phyloP scores from a whole-genome alignment of 73 alveolate species.

The Paramecium primaurelia region DNA sequence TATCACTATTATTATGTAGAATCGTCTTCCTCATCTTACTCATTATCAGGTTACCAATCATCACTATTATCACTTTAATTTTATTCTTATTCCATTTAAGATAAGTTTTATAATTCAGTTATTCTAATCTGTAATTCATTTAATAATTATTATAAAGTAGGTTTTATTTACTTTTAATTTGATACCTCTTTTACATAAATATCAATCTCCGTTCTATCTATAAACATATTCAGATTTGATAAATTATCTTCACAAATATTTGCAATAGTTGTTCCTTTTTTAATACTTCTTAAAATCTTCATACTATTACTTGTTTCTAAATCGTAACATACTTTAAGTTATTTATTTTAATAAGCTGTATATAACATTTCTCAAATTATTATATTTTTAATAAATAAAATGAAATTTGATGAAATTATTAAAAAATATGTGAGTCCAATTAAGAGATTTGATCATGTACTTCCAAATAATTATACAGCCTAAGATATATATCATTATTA shows the following conservation, averaged over 20 bases:
- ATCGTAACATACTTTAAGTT: neutral
- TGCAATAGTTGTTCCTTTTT: neutral
- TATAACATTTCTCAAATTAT: neutral
- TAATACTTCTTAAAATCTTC: neutral
- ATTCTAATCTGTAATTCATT: neutral
- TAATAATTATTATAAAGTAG: neutral
- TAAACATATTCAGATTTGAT: neutral
- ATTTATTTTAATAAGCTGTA: neutral
- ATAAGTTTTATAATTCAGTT: neutral
- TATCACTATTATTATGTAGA: neutral
- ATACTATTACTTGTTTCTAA: neutral
- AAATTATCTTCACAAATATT: neutral
- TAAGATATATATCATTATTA: neutral
- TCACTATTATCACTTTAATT: neutral
- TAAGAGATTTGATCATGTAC: neutral
- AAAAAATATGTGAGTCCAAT: constrained; percentile 20
- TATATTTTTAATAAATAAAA: neutral
- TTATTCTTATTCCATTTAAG: neutral
- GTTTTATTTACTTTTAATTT: neutral
- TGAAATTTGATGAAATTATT: constrained; percentile 11
- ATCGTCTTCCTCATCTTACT: neutral
- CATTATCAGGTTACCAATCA: neutral
- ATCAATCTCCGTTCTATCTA: neutral
- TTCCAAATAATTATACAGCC: constrained; percentile 20
- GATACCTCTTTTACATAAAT: neutral